Evolutionary conservation across 2,329 filamentous ascomycete genomes (phyloP).

Genomic region (Hypoxylon rubiginosum): DNA sequence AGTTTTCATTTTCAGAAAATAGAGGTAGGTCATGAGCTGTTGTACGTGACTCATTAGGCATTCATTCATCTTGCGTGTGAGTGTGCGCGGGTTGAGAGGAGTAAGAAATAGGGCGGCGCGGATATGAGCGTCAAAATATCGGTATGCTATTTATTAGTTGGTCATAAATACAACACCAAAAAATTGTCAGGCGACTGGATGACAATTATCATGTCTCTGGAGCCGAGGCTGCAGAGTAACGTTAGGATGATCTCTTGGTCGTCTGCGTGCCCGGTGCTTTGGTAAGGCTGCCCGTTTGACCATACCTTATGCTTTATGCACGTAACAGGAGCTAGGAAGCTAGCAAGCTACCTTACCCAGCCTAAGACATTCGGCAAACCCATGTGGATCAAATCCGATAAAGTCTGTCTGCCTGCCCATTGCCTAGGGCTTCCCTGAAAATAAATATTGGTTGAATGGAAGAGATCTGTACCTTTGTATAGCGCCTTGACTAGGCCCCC

Average conservation of each 20-base stretch:
- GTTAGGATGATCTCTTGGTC: constrained; percentile 29
- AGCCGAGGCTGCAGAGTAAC: constrained; percentile 38
- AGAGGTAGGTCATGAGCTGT: constrained; percentile 4
- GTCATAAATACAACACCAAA: not conserved
- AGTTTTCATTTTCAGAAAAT: constrained; percentile 17
- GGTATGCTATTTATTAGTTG: not conserved
- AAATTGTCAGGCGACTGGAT: not conserved
- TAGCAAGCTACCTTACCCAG: constrained; percentile 42
- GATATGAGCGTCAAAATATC: no score
- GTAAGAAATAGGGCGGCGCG: no score
- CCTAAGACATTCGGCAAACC: constrained; percentile 14
- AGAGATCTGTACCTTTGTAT: not conserved
- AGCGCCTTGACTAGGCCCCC: no score
- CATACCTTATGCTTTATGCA: constrained; percentile 32
- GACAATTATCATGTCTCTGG: constrained; percentile 11
- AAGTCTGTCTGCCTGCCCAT: not conserved
- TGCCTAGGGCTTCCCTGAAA: not conserved
- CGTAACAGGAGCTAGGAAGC: constrained; percentile 39
- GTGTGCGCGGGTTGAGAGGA: no score
- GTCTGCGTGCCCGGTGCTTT: constrained; percentile 33
- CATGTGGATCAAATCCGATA: constrained; percentile 6
- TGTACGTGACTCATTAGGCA: constrained; percentile 8
- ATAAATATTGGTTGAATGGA: no score
- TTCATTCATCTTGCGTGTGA: not conserved
- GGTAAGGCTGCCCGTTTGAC: constrained; percentile 41